A percentile compares a stretch with the other conserved stretches of the same genome.
phyloP scores from a whole-genome alignment of 106 monocot genomes.

The Dactylorhiza incarnata region DNA sequence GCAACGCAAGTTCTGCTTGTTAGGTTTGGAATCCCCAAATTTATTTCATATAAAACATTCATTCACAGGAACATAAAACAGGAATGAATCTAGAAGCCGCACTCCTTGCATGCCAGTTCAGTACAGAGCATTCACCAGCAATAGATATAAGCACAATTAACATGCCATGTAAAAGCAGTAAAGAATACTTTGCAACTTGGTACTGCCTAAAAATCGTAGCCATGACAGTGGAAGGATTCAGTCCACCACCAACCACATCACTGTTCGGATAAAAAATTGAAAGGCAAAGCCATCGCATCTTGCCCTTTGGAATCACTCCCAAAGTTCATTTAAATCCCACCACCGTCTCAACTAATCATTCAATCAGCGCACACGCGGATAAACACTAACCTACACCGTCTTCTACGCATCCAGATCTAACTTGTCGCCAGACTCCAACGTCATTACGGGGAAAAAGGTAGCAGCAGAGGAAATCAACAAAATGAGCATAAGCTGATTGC shows the following conservation, averaged over 20 bases:
- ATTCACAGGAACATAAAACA: background rate
- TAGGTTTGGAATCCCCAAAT: background rate
- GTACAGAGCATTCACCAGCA: background rate
- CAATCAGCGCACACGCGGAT: background rate
- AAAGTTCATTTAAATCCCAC: background rate
- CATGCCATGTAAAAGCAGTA: background rate
- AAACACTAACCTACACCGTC: background rate
- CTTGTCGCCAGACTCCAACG: background rate
- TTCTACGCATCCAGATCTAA: background rate
- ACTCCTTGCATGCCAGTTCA: background rate
- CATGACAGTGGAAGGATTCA: background rate
- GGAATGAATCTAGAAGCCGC: background rate
- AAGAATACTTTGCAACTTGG: background rate
- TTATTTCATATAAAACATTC: background rate
- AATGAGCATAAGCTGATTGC: background rate
- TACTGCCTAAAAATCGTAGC: background rate
- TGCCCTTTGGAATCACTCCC: background rate
- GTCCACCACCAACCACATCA: background rate
- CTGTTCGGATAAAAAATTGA: background rate
- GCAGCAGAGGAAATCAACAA: background rate
- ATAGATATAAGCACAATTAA: background rate
- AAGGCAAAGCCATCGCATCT: background rate
- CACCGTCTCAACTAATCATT: background rate
- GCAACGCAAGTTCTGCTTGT: background rate
- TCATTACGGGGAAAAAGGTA: background rate